Base-by-base conservation (phyloP, 805 yeast genomes). In the Kodamaea nitidulidarum region DNA sequence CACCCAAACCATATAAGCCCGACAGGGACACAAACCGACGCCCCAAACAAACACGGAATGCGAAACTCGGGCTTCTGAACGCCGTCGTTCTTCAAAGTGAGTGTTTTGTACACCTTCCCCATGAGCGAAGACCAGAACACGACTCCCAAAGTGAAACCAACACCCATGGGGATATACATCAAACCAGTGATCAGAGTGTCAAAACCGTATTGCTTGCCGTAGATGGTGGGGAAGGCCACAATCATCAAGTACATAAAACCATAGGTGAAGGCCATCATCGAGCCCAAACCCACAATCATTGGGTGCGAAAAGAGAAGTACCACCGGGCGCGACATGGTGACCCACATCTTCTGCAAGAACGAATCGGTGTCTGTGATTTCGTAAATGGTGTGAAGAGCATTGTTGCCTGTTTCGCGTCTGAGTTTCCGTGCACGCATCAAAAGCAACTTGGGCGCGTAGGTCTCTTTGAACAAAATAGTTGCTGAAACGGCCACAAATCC, bases 1-100 rank as follows among this genome's bases (percentile, higher is more conserved):
- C 88, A 82, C 11, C 88, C 88, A 50, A 77, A 80, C 78, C 85
- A 78, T 43, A 82, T 62, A 30, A 81, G 60, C 0, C 87, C 88
- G 10, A 69, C 64, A 0, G 87, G 80, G 45, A 78, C 68, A 12
- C 71, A 51, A 25, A 80, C 45, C 1, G 83, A 78, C 14, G 74
- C 63, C 11, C 65, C 56, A 44, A 76, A 63, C 29, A 80, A 54
- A 38, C 72, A 60, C 10, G 81, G 81, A 21, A 81, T 53, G 35
- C 84, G 61, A 52, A 56, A 79, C 51, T 81, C 88, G 1, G 87
- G 87, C 44, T 75, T 74, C 8, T 76, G 49, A 9, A 75, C 74
- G 7, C 84, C 84, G 14, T 63, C 62, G 46, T 78, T 77, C 32
- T 51, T 56, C 6, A 44, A 61, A 2, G 62, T 62, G 36, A 75